Percentiles rank a stretch among this genome's conserved stretches.
Evolutionary conservation across 1,284 basidiomycete species (phyloP).

Genomic region (Ustanciosporium gigantosporum): DNA sequence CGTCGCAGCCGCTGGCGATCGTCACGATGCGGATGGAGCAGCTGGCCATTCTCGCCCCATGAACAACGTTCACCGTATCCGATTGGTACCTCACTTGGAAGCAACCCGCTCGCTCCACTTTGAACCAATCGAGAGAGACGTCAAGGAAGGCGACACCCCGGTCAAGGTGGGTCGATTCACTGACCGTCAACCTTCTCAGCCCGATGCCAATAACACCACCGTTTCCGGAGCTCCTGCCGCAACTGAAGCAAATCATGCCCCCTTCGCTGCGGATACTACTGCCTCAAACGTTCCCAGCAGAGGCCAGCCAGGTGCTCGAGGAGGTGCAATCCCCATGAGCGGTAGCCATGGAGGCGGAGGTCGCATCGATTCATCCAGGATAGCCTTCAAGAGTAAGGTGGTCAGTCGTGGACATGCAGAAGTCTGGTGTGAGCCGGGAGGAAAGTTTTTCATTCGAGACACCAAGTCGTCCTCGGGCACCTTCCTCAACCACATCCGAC

Average conservation of each 20-base stretch:
- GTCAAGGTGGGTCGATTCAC: constrained; percentile 91
- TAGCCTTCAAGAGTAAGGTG: constrained; percentile 95
- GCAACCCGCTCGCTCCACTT: constrained; percentile 85
- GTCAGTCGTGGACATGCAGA: constrained; percentile 93
- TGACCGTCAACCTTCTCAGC: constrained; percentile 64
- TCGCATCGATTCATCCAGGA: constrained; percentile 48
- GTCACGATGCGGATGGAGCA: neutral
- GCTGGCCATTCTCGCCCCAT: constrained; percentile 16
- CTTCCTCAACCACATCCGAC: constrained; percentile 90
- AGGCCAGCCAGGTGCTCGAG: constrained; percentile 33
- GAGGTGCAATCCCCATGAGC: constrained; percentile 37
- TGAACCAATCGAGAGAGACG: constrained; percentile 86
- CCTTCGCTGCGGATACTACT: neutral
- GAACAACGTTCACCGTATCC: constrained; percentile 64
- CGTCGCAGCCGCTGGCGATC: neutral
- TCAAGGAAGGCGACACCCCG: constrained; percentile 65
- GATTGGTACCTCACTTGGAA: constrained; percentile 92
- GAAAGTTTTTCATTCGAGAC: constrained; percentile 83
- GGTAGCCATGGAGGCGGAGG: constrained; percentile 66
- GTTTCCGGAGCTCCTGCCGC: constrained; percentile 2
- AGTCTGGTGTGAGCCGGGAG: constrained; percentile 75
- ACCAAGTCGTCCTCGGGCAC: constrained; percentile 89
- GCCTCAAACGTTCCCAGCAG: constrained; percentile 54
- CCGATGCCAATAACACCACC: constrained; percentile 7
- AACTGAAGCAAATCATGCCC: neutral